These are phyloP conservation scores for Boletus barrowsii DNA, from an alignment of 768 basidiomycete genomes.

Conservation along the genomic window DNA sequence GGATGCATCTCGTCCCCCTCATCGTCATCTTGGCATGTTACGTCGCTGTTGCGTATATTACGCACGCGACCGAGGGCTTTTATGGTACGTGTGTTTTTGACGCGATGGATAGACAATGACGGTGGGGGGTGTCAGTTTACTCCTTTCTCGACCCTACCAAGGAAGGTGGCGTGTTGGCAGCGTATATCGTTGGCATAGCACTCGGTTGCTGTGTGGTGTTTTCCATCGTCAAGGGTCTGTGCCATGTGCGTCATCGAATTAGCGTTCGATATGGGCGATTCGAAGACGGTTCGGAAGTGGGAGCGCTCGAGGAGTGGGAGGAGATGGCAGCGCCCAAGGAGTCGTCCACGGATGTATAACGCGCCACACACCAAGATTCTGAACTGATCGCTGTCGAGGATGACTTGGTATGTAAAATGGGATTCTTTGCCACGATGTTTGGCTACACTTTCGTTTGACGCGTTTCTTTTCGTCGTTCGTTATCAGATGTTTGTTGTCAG, in stretches of 20 bases:
- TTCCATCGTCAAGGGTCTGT: conserved; percentile 40
- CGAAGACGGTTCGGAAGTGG: conserved; percentile 9
- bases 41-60: conserved; percentile 68
- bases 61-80: conserved; percentile 54
- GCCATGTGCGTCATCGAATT: conserved; percentile 37
- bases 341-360: not conserved
- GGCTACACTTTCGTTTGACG: too few species aligned
- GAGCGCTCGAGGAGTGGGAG: conserved; percentile 46
- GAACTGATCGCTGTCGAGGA: too few species aligned
- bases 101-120: not conserved
- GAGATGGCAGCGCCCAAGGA: conserved; percentile 31
- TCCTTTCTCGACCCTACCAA: conserved; percentile 56
- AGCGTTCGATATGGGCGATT: conserved; percentile 14
- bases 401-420: too few species aligned
- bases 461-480: too few species aligned
- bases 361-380: too few species aligned
- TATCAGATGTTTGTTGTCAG: too few species aligned
- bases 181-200: conserved; percentile 60
- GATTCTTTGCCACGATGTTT: too few species aligned
- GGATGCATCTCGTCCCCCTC: conserved; percentile 46
- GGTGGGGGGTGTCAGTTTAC: conserved; percentile 47
- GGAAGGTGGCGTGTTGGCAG: conserved; percentile 46
- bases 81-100: conserved; percentile 47
- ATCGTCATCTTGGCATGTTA: conserved; percentile 54
- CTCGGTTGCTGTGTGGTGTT: conserved; percentile 54